A percentile compares a stretch with the other conserved stretches of the same genome.
phyloP scores from a whole-genome alignment of 106 monocot species.

The Ottelia alismoides region DNA sequence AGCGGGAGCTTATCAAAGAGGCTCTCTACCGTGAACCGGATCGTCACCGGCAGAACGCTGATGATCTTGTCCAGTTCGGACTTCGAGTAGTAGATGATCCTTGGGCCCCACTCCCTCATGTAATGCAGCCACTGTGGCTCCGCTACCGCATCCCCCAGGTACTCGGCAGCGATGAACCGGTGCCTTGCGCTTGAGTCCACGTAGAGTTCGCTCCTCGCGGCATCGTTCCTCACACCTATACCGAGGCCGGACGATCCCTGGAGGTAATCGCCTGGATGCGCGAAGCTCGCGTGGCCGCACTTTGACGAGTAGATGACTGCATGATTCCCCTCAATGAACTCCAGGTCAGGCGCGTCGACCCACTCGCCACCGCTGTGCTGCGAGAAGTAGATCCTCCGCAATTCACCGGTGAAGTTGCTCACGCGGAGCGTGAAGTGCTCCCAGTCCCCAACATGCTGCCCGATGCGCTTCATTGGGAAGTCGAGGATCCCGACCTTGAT shows the following conservation, averaged over 20 bases:
- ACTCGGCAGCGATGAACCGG: conserved; percentile 67
- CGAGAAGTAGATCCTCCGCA: conserved; percentile 80
- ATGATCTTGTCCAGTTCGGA: conserved; percentile 82
- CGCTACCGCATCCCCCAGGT: conserved; percentile 53
- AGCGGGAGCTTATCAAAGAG: conserved; percentile 69
- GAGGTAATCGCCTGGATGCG: conserved; percentile 57
- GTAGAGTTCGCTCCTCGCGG: conserved; percentile 33
- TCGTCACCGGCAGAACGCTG: conserved; percentile 47
- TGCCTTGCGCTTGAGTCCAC: conserved; percentile 78
- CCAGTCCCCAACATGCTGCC: conserved; percentile 90
- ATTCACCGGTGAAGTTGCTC: conserved; percentile 77
- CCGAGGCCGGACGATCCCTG: conserved; percentile 77
- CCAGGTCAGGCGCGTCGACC: conserved; percentile 60
- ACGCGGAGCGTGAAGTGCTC: conserved; percentile 96
- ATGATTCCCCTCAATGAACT: conserved; percentile 64
- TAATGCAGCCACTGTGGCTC: conserved; percentile 95
- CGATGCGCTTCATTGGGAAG: conserved; percentile 50
- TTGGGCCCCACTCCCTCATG: conserved; percentile 99
- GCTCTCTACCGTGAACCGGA: conserved; percentile 54
- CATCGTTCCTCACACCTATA: conserved; percentile 88
- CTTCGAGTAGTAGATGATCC: conserved; percentile 46
- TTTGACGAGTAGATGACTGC: conserved; percentile 77
- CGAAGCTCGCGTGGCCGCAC: conserved; percentile 83
- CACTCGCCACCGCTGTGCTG: conserved; percentile 96
- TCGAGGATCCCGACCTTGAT: conserved; percentile 51